phyloP scores from a whole-genome alignment of 2,329 filamentous ascomycete genomes.

The Botrytis medusae region DNA sequence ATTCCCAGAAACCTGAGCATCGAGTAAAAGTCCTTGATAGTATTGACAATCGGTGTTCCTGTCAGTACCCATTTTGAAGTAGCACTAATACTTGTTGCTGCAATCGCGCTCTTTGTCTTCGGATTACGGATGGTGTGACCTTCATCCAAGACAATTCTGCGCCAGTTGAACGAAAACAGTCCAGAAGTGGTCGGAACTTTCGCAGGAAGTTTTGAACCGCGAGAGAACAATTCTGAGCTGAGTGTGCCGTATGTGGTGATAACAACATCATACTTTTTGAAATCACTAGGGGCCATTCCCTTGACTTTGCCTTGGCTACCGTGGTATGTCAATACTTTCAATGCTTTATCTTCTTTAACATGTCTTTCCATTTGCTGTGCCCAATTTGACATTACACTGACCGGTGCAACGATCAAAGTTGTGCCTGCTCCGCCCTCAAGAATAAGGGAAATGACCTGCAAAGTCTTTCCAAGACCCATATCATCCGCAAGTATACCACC shows the following conservation, averaged over 20 bases:
- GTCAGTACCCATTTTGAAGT: constrained; percentile 77
- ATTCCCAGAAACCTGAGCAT: constrained; percentile 75
- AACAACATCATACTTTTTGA: constrained; percentile 70
- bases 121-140: constrained; percentile 81
- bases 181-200: constrained; percentile 46
- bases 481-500: constrained; percentile 89
- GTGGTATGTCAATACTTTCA: constrained; percentile 74
- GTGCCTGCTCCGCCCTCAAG: constrained; percentile 55
- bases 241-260: constrained; percentile 84
- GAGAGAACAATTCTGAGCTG: constrained; percentile 60
- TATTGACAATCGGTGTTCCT: constrained; percentile 82
- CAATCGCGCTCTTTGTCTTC: constrained; percentile 67
- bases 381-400: constrained; percentile 92
- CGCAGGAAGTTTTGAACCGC: constrained; percentile 46
- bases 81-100: constrained; percentile 65
- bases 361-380: constrained; percentile 74
- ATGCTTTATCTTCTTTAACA: constrained; percentile 59
- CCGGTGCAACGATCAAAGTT: constrained; percentile 78
- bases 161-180: constrained; percentile 68
- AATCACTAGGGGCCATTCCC: constrained; percentile 52
- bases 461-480: constrained; percentile 91
- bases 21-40: constrained; percentile 76
- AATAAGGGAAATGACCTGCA: constrained; percentile 81
- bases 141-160: constrained; percentile 78
- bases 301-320: constrained; percentile 55